Conservation (phyloP, 2,329 filamentous ascomycete genomes). For the Coleophoma eucalyptorum region DNA sequence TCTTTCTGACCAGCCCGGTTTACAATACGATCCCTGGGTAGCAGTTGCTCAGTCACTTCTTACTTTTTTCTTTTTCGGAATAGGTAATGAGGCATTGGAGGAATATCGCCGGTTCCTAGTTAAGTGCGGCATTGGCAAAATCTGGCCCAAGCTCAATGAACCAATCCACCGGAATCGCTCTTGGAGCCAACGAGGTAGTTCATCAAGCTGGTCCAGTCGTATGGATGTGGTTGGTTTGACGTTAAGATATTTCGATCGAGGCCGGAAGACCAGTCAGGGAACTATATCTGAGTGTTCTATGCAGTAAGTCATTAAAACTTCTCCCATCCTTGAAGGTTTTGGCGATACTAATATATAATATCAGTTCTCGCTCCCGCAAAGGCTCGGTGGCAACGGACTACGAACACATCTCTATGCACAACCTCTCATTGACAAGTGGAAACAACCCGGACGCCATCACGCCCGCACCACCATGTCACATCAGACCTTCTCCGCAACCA, state of each 20-base stretch:
- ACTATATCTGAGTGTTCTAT: slow-evolving; percentile 1
- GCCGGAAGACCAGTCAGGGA: slow-evolving; percentile 7
- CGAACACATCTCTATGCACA: slow-evolving; percentile 2
- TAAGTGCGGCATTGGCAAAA: slow-evolving; percentile 15
- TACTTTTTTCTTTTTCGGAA: slow-evolving; percentile 61
- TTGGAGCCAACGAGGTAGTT: not conserved
- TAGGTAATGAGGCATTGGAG: slow-evolving; percentile 54
- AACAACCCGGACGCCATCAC: not conserved
- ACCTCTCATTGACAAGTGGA: not conserved
- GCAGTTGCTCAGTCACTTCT: slow-evolving; percentile 48
- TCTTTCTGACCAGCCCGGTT: slow-evolving; percentile 33
- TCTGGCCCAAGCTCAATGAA: slow-evolving; percentile 17
- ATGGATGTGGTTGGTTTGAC: slow-evolving; percentile 20
- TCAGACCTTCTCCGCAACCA: not conserved
- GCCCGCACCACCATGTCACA: not conserved
- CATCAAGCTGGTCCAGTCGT: slow-evolving; percentile 6
- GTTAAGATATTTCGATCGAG: slow-evolving; percentile 17
- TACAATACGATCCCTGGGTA: slow-evolving; percentile 52
- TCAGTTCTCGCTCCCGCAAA: slow-evolving; percentile 2
- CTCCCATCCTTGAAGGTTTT: not conserved
- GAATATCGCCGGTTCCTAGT: slow-evolving; percentile 38
- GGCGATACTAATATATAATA: not conserved
- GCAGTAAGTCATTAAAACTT: not conserved
- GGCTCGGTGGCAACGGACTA: slow-evolving; percentile 4
- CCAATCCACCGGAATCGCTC: not conserved